Evolutionary conservation across 805 yeast genomes (phyloP), one percentile per base, ranked within the genome.

Genomic region (Naumovozyma baii): DNA sequence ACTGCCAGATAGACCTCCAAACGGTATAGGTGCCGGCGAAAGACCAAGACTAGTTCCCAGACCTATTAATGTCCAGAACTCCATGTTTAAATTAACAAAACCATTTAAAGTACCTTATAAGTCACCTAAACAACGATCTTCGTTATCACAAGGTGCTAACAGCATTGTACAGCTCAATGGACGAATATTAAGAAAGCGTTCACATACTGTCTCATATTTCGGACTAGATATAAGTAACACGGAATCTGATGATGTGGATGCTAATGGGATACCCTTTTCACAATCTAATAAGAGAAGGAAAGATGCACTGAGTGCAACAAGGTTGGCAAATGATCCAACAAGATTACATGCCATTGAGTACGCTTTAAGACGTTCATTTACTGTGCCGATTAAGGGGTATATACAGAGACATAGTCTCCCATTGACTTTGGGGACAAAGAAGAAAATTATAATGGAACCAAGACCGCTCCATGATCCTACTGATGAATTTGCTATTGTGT

Each of bases 381-480:
- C 66, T 1, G 77, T 79, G 3, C 94, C 94, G 1, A 66, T 81
- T 39, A 68, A 67, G 18, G 67, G 66, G 15, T 65, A 54, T 18
- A 50, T 54, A 3, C 53, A 49, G 19, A 45, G 61, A 22, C 57
- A 55, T 13, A 59, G 68, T 36, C 72, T 87, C 1, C 88, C 95
- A 0, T 84, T 94, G 0, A 83, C 94, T 0, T 66, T 90, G 43
- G 98, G 98, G 0, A 86, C 87, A 42, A 74, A 81, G 45, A 73
- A 81, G 30, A 74, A 76, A 45, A 72, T 77, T 2, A 67, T 74
- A 1, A 62, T 84, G 39, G 83, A 84, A n/a, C 95, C 97, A 3
- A 66, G 87, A 42, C 94, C 98, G 1, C 68, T 92, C n/a, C 94
- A 90, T 57, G 98, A 92, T 62, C 98, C 98, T 0, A 71, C 80